Evolutionary conservation across 352 stramenopile genomes (phyloP), one percentile per base, ranked within the genome.

Genomic region (Hyaloperonospora brassicae): DNA sequence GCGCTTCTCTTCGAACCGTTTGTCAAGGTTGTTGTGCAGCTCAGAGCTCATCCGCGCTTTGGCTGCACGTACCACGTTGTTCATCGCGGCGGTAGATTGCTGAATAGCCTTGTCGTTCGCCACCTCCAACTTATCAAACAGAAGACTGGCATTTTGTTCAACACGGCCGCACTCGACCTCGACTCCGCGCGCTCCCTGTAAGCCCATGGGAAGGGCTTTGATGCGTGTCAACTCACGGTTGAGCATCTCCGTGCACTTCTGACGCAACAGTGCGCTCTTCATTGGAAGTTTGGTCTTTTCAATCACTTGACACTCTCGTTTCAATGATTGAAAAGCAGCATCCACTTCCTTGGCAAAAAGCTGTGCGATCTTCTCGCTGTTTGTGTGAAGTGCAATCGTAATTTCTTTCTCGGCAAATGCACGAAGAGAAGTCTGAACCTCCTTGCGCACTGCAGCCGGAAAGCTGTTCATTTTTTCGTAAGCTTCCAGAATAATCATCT

Each of bases 41-140:
- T 84, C 68, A 0, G 72, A 74, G 9, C 70, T 87, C 70, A 91
- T 79, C 5, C 73, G 59, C 5, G 52, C 55, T 48, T 91, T 91
- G 6, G 70, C 73, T 35, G 59, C 61, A 10, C 67, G 78, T 2
- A 89, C 58, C 14, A 69, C 59, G 27, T 91, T 74, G 30, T 67
- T 75, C 50, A 88, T 56, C 9, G 62, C 59, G 22, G 66, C 62
- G 14, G 70, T 78, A 1, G 74, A 73, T 39, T 78, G 78, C 14
- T 87, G 76, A 42, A 88, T 76, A 12, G 77, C 73, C 46, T 84
- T 85, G 24, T 86, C 78, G 27, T 91, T 91, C 2, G 67, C 58
- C 8, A 91, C 75, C 24, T 87, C 74, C 9, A 91, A 56, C 42
- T 83, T 85, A 48, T 89, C 78, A 59, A 87, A 89, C 23, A 91